These are phyloP conservation scores for Ceratobasidium papillatum DNA, from an alignment of 1,284 basidiomycete species.

Conservation along the genomic window DNA sequence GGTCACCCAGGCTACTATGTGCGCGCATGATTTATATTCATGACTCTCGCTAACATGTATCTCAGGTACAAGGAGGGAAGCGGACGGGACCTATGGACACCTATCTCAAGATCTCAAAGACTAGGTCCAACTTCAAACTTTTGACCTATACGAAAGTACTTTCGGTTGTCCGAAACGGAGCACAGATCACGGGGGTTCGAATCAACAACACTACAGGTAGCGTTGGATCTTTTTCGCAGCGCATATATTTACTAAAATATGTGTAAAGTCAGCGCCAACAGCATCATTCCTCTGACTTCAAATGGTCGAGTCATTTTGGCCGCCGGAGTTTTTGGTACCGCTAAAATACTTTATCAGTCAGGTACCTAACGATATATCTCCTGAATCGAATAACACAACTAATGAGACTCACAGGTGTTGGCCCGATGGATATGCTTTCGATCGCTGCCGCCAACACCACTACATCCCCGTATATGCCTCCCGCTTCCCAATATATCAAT, in stretches of 20 bases:
- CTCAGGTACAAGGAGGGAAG: conserved; percentile 64
- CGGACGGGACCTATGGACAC: conserved; percentile 68
- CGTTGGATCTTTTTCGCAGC: background rate
- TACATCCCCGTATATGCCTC: conserved; percentile 61
- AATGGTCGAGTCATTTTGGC: conserved; percentile 70
- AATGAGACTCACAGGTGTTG: conserved; percentile 53
- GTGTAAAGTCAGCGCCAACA: conserved; percentile 58
- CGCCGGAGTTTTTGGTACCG: conserved; percentile 64
- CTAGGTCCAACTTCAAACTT: conserved; percentile 63
- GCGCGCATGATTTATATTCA: conserved; percentile 46
- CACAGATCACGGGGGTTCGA: conserved; percentile 65
- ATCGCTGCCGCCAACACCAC: conserved; percentile 59
- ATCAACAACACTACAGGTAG: conserved; percentile 62
- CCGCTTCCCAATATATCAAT: conserved; percentile 63
- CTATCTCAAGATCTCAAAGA: conserved; percentile 64
- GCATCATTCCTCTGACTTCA: conserved; percentile 63
- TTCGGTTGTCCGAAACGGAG: conserved; percentile 66
- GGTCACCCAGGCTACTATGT: conserved; percentile 68
- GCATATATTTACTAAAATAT: background rate
- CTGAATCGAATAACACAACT: background rate
- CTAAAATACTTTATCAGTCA: conserved; percentile 68
- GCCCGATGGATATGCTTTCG: conserved; percentile 66
- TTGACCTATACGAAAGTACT: conserved; percentile 60
- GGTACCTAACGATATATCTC: conserved; percentile 49
- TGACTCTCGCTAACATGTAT: background rate